Evolutionary conservation across 2,329 filamentous ascomycete genomes (phyloP).

Genomic region (Penicillium sp.): DNA sequence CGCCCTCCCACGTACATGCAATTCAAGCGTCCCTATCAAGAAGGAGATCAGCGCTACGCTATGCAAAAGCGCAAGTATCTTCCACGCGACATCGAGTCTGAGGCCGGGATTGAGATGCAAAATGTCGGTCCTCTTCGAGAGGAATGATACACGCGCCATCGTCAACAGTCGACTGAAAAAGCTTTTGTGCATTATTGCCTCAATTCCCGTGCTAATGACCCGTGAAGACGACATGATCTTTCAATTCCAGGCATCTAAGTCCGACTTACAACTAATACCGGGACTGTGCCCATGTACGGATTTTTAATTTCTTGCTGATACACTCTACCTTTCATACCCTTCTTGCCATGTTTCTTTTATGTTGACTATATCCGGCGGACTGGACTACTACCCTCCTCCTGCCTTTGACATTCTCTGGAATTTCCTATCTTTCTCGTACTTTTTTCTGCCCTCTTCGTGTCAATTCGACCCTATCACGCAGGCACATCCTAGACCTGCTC

Average conservation of each 20-base stretch:
- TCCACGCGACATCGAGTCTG: constrained; percentile 52
- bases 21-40: constrained; percentile 75
- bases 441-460: constrained; percentile 8
- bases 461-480: neutral
- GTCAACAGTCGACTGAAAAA: constrained; percentile 1
- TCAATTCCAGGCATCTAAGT: constrained; percentile 13
- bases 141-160: constrained; percentile 12
- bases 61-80: constrained; percentile 56
- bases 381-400: constrained; percentile 5
- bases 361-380: constrained; percentile 9
- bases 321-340: constrained; percentile 17
- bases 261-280: constrained; percentile 1
- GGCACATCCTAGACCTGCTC: neutral
- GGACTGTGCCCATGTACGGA: constrained; percentile 10
- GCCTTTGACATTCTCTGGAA: constrained; percentile 21
- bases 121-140: constrained; percentile 47
- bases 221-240: constrained; percentile 26
- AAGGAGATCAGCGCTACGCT: constrained; percentile 84
- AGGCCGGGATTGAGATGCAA: constrained; percentile 73
- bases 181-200: constrained; percentile 10
- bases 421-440: constrained; percentile 19
- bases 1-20: constrained; percentile 84
- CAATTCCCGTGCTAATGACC: constrained; percentile 20
- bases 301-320: constrained; percentile 22
- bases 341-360: constrained; percentile 12